Evolutionary conservation across 2,329 filamentous ascomycete genomes (phyloP).

Genomic region (Alternaria conjuncta): DNA sequence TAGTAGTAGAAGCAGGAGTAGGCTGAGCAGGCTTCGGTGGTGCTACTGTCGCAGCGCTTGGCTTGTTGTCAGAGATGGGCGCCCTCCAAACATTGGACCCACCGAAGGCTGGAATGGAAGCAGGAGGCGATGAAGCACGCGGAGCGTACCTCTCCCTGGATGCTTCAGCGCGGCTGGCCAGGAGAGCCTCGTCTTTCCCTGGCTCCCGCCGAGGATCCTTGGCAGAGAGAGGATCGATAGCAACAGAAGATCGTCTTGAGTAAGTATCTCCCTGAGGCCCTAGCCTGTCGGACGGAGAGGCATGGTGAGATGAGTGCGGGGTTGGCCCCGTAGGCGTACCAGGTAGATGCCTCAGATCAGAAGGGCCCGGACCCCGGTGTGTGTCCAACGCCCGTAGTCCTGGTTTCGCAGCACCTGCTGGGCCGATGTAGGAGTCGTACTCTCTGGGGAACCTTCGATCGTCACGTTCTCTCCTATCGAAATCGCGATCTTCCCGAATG

Average conservation of each 20-base stretch:
- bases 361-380: slow-evolving; percentile 34
- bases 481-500: slow-evolving; percentile 47
- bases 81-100: slow-evolving; percentile 55
- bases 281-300: slow-evolving; percentile 41
- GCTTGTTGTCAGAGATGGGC: slow-evolving; percentile 45
- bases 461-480: slow-evolving; percentile 48
- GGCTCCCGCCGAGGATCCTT: slow-evolving; percentile 49
- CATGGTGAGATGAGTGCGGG: slow-evolving; percentile 43
- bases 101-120: slow-evolving; percentile 64
- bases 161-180: slow-evolving; percentile 55
- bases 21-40: slow-evolving; percentile 36
- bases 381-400: slow-evolving; percentile 39
- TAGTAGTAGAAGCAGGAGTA: slow-evolving; percentile 27
- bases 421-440: slow-evolving; percentile 52
- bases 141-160: slow-evolving; percentile 55
- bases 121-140: slow-evolving; percentile 59
- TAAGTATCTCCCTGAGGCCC: slow-evolving; percentile 41
- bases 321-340: slow-evolving; percentile 43
- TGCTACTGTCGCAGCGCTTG: slow-evolving; percentile 27
- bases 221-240: slow-evolving; percentile 38
- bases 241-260: slow-evolving; percentile 46
- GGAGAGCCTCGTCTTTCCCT: slow-evolving; percentile 53
- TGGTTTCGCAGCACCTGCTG: slow-evolving; percentile 39
- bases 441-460: slow-evolving; percentile 55
- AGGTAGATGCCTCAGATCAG: slow-evolving; percentile 41